A percentile compares a stretch with the other conserved stretches of the same genome.
Evolutionary conservation across 805 yeast genomes (phyloP).

Genomic region (Cyberlindnera xishuangbannaensis): DNA sequence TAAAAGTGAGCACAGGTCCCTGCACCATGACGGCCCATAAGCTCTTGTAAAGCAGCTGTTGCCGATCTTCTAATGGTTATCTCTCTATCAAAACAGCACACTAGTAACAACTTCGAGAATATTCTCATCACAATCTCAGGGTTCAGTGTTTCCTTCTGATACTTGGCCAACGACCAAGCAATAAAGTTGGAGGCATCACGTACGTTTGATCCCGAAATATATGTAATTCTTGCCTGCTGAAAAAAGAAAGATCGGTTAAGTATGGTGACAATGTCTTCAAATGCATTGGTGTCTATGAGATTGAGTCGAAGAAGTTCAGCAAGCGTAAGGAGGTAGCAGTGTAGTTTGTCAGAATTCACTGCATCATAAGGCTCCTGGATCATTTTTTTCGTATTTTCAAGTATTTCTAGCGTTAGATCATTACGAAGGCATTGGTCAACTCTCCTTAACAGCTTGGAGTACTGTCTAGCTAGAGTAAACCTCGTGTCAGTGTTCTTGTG

Average conservation of each 20-base stretch:
- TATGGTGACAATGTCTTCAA: slow-evolving; percentile 23
- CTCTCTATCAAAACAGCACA: slow-evolving; percentile 67
- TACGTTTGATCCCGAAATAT: slow-evolving; percentile 57
- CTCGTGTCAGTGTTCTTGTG: slow-evolving; percentile 51
- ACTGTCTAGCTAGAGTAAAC: slow-evolving; percentile 59
- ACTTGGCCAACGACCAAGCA: slow-evolving; percentile 68
- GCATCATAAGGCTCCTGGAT: slow-evolving; percentile 27
- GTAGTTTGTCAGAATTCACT: slow-evolving; percentile 28
- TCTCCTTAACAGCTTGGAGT: slow-evolving; percentile 40
- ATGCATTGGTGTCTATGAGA: slow-evolving; percentile 7
- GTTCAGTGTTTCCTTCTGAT: slow-evolving; percentile 25
- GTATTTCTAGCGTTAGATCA: slow-evolving; percentile 33
- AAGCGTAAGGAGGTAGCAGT: slow-evolving; percentile 29
- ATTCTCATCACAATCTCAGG: slow-evolving; percentile 15
- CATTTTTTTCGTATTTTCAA: slow-evolving; percentile 23
- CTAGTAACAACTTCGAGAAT: slow-evolving; percentile 36
- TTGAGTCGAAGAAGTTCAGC: slow-evolving; percentile 28
- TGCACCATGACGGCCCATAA: slow-evolving; percentile 68
- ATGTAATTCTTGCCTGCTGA: slow-evolving; percentile 48
- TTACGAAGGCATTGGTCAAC: slow-evolving; percentile 32
- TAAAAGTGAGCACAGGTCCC: slow-evolving; percentile 26
- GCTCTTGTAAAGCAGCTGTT: slow-evolving; percentile 82
- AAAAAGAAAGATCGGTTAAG: slow-evolving; percentile 45
- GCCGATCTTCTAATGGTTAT: slow-evolving; percentile 74
- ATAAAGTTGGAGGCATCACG: slow-evolving; percentile 84